These are phyloP conservation scores for Daldinia eschscholtzii DNA, from an alignment of 2,329 filamentous ascomycete genomes.

Conservation along the genomic window DNA sequence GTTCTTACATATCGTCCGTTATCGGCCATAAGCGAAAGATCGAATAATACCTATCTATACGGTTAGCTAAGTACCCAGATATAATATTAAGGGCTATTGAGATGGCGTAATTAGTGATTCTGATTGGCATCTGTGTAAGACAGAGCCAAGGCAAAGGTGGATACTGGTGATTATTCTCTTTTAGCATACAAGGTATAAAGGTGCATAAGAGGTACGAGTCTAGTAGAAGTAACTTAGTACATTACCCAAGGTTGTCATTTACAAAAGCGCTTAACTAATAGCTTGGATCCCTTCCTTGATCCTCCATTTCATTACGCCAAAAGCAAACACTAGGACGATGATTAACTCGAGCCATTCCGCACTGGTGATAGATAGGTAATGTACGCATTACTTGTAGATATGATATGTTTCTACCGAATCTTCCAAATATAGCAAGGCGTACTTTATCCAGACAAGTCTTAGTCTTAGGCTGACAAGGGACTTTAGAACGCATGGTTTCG, in stretches of 20 bases:
- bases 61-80: neutral
- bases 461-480: conserved; percentile 25
- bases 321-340: neutral
- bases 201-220: no score
- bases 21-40: conserved; percentile 1
- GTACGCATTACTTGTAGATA: neutral
- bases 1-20: neutral
- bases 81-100: neutral
- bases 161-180: neutral
- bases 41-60: neutral
- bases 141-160: neutral
- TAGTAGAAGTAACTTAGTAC: neutral
- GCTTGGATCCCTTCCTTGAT: neutral
- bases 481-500: conserved; percentile 28
- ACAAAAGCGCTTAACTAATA: no score
- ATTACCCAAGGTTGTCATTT: no score
- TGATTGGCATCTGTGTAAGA: neutral
- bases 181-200: neutral
- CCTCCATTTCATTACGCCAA: neutral
- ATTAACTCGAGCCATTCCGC: neutral
- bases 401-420: conserved; percentile 14
- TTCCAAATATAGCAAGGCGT: conserved; percentile 11
- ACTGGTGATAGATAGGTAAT: neutral
- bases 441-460: neutral
- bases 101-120: conserved; percentile 5